These are phyloP conservation scores for Sphagnum tenellum DNA, from an alignment of 225 moss, liverwort and hornwort species.

Conservation along the genomic window DNA sequence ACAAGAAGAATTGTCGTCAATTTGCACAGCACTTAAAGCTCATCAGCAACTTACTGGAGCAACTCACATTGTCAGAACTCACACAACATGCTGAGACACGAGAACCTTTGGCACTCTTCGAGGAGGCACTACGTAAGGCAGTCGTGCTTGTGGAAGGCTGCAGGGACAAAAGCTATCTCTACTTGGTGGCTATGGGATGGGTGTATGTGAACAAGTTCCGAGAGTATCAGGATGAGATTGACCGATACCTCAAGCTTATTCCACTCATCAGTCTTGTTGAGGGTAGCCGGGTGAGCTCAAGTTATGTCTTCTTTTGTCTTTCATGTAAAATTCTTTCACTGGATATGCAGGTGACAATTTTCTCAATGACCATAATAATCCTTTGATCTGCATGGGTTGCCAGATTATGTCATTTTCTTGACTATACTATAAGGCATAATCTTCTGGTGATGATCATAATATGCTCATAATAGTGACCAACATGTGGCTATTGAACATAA, in stretches of 20 bases:
- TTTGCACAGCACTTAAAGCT: slow-evolving; percentile 49
- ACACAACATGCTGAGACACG: slow-evolving; percentile 37
- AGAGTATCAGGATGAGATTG: slow-evolving; percentile 42
- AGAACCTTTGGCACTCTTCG: slow-evolving; percentile 42
- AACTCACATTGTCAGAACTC: slow-evolving; percentile 36
- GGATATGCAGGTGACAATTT: too few species aligned
- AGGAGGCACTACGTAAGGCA: slow-evolving; percentile 28
- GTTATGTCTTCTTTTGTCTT: background rate
- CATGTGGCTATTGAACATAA: too few species aligned
- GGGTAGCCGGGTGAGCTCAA: slow-evolving; percentile 24
- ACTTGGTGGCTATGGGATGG: slow-evolving; percentile 55
- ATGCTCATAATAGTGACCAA: too few species aligned
- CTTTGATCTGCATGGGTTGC: too few species aligned
- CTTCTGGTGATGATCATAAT: too few species aligned
- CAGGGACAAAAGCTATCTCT: slow-evolving; percentile 48
- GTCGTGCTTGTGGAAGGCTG: slow-evolving; percentile 42
- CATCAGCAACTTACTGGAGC: slow-evolving; percentile 37
- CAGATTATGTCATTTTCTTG: too few species aligned
- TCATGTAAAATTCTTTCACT: too few species aligned
- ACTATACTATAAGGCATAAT: too few species aligned
- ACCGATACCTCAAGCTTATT: slow-evolving; percentile 44
- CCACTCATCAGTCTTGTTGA: slow-evolving; percentile 48
- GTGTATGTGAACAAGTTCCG: slow-evolving; percentile 40
- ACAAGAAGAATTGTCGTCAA: slow-evolving; percentile 48
- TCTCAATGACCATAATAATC: too few species aligned